Evolutionary conservation across 2,329 filamentous ascomycete genomes (phyloP).

Genomic region (Penicillium occitanis): DNA sequence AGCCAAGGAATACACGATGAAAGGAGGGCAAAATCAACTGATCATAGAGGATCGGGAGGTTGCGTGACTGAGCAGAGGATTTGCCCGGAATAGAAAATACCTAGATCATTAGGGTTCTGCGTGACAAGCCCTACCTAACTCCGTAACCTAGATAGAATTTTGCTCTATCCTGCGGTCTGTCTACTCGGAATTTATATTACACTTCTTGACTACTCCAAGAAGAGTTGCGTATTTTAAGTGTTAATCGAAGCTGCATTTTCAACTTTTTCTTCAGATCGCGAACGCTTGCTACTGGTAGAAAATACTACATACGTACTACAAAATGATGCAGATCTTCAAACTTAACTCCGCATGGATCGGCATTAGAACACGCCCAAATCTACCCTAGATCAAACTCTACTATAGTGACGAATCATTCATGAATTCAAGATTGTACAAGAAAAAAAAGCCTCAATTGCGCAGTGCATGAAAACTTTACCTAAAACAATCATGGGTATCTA

Average conservation of each 20-base stretch:
- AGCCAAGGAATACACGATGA: background rate
- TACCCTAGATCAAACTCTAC: background rate
- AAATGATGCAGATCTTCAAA: background rate
- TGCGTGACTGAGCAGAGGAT: background rate
- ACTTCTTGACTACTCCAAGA: background rate
- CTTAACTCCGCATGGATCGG: background rate
- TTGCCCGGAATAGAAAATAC: background rate
- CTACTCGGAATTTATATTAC: background rate
- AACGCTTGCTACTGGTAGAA: background rate
- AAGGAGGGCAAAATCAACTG: background rate
- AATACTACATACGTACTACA: background rate
- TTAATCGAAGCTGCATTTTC: background rate
- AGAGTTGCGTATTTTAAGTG: background rate
- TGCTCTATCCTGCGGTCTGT: background rate
- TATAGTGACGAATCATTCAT: background rate
- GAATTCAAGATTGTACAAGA: background rate
- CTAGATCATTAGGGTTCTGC: background rate
- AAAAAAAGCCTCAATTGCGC: constrained; percentile 1
- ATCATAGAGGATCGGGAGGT: background rate
- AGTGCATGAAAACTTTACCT: background rate
- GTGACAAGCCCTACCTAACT: background rate
- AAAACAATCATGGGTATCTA: background rate
- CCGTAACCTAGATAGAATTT: background rate
- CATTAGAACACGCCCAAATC: background rate
- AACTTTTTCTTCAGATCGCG: background rate